phyloP scores from a whole-genome alignment of 225 moss, liverwort and hornwort genomes.

The Climacium dendroides region DNA sequence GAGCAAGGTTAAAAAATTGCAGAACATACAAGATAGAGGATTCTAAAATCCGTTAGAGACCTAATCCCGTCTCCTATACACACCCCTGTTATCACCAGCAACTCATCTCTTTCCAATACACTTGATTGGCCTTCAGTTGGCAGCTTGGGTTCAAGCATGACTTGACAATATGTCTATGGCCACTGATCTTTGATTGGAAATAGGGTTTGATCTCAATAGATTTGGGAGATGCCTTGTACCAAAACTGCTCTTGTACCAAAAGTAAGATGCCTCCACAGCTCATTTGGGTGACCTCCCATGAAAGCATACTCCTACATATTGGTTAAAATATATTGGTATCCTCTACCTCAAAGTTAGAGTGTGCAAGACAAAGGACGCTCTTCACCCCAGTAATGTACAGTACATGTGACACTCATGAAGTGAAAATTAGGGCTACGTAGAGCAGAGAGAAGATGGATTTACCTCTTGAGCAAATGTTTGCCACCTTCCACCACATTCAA shows the following conservation, averaged over 20 bases:
- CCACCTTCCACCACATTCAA: conserved; percentile 91
- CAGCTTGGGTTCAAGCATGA: not conserved
- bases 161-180: not conserved
- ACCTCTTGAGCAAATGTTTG: conserved; percentile 93
- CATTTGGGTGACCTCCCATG: not conserved
- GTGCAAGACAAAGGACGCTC: not conserved
- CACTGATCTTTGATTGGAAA: not conserved
- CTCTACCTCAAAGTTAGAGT: not conserved
- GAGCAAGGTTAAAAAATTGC: not conserved
- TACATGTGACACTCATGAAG: not conserved
- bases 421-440: not conserved
- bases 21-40: not conserved
- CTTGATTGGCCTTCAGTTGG: not conserved
- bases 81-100: not conserved
- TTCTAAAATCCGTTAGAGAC: not conserved
- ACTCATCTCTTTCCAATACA: not conserved
- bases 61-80: not conserved
- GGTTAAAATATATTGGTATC: too few species aligned
- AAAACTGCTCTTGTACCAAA: not conserved
- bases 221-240: too few species aligned
- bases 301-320: not conserved
- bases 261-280: not conserved
- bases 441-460: not conserved
- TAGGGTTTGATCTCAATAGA: not conserved
- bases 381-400: not conserved